phyloP scores from a whole-genome alignment of 2,329 filamentous ascomycete species.

The Sporothrix euskadiensis region DNA sequence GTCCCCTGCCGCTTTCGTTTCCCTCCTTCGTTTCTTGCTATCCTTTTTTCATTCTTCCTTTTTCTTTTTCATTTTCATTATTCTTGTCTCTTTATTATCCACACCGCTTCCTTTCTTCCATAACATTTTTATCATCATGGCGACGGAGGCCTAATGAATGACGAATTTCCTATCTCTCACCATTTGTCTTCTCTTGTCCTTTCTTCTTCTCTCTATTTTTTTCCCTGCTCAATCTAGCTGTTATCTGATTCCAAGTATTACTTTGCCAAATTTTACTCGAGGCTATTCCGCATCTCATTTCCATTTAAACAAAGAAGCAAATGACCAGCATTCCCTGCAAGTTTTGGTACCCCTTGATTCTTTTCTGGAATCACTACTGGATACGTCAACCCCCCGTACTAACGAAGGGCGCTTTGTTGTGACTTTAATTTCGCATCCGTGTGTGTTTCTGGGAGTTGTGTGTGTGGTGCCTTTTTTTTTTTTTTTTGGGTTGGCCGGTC shows the following conservation, averaged over 20 bases:
- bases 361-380: not conserved
- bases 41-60: not conserved
- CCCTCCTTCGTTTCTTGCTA: not conserved
- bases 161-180: conserved; percentile 19
- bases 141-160: conserved; percentile 18
- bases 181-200: not conserved
- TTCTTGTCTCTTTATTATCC: not conserved
- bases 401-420: not conserved
- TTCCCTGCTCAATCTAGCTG: not conserved
- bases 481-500: not conserved
- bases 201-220: not conserved
- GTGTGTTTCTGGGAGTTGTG: not conserved
- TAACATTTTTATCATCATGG: not conserved
- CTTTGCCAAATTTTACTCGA: not conserved
- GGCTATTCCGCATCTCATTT: not conserved
- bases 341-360: not conserved
- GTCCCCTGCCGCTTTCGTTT: no score
- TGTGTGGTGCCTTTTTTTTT: not conserved
- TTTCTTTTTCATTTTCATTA: not conserved
- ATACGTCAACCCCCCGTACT: not conserved
- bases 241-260: not conserved
- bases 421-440: not conserved
- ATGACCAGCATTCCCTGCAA: conserved; percentile 5
- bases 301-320: conserved; percentile 16
- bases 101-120: not conserved